Conservation (phyloP, 352 stramenopile species). For the Globisporangium solare region DNA sequence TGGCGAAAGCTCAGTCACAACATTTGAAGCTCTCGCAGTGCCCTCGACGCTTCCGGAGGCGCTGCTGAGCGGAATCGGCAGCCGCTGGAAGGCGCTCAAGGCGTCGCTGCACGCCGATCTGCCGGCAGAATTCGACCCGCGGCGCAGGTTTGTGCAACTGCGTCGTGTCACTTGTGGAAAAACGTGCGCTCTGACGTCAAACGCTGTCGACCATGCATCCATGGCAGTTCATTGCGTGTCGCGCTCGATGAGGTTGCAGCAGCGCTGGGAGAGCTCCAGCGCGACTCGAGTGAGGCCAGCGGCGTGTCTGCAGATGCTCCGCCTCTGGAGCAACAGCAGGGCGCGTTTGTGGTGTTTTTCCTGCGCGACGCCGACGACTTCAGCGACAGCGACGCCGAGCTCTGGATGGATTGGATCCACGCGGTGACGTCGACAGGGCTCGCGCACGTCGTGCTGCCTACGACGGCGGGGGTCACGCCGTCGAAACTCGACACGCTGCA, state of each 20-base stretch:
- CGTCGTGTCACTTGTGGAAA: too few relatives aligned
- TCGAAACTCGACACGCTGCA: slow-evolving; percentile 37
- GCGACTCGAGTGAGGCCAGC: slow-evolving; percentile 6
- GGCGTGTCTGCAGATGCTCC: not conserved
- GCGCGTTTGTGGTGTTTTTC: slow-evolving; percentile 42
- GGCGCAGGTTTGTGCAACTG: slow-evolving; percentile 11
- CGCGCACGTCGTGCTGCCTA: slow-evolving; percentile 56
- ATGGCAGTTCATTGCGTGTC: not conserved
- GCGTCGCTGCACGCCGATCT: slow-evolving; percentile 34
- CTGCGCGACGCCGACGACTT: slow-evolving; percentile 49
- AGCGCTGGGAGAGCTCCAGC: slow-evolving; percentile 10
- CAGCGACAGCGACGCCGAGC: slow-evolving; percentile 23
- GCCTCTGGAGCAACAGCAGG: not conserved
- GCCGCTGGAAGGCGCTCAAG: slow-evolving; percentile 41
- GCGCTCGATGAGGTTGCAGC: slow-evolving; percentile 9
- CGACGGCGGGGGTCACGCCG: slow-evolving; percentile 36
- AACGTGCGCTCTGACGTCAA: not conserved
- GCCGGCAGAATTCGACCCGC: slow-evolving; percentile 33
- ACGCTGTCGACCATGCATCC: not conserved
- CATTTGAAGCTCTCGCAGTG: slow-evolving; percentile 24
- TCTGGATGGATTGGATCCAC: slow-evolving; percentile 49
- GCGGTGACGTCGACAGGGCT: slow-evolving; percentile 36
- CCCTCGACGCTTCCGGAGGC: slow-evolving; percentile 20
- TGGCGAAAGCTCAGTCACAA: slow-evolving; percentile 27
- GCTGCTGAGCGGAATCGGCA: slow-evolving; percentile 24